Evolutionary conservation across 495 filamentous ascomycete species (phyloP).

Genomic region (Podospora australis): DNA sequence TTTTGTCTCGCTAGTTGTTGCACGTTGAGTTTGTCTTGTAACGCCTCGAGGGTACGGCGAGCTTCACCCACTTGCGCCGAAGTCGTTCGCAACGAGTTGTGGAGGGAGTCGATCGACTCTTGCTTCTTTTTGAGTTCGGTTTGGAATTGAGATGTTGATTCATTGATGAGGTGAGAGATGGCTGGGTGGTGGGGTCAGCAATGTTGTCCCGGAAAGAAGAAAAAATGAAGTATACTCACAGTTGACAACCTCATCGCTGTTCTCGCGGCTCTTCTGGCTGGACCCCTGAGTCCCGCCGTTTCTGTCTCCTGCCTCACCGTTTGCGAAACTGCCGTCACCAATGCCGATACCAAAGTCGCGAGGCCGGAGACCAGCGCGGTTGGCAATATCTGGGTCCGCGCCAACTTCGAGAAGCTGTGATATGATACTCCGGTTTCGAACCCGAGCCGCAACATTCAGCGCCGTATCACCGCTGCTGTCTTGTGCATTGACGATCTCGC

Average conservation of each 20-base stretch:
- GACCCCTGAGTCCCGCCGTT: conserved; percentile 26
- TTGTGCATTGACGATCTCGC: conserved; percentile 87
- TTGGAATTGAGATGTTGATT: conserved; percentile 67
- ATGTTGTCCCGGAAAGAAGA: conserved; percentile 4
- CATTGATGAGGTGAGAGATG: conserved; percentile 64
- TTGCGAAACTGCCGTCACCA: conserved; percentile 41
- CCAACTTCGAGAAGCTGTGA: conserved; percentile 89
- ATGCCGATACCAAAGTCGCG: conserved; percentile 87
- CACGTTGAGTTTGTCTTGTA: conserved; percentile 51
- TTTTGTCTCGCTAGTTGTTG: conserved; percentile 40
- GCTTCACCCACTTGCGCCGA: conserved; percentile 73
- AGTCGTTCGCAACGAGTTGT: conserved; percentile 67
- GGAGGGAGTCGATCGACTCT: conserved; percentile 68
- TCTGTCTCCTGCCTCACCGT: conserved; percentile 27
- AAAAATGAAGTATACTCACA: conserved; percentile 43
- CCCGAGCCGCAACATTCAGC: conserved; percentile 83
- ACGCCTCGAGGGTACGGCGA: conserved; percentile 58
- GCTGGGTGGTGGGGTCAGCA: conserved; percentile 44
- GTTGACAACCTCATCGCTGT: conserved; percentile 63
- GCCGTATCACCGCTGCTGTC: conserved; percentile 93
- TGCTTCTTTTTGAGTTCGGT: conserved; percentile 75
- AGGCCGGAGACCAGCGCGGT: conserved; percentile 77
- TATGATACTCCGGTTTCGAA: conserved; percentile 84
- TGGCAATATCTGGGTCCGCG: conserved; percentile 81
- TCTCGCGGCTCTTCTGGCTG: conserved; percentile 45